phyloP scores from a whole-genome alignment of 1,284 basidiomycete species.

The Caloboletus firmus region DNA sequence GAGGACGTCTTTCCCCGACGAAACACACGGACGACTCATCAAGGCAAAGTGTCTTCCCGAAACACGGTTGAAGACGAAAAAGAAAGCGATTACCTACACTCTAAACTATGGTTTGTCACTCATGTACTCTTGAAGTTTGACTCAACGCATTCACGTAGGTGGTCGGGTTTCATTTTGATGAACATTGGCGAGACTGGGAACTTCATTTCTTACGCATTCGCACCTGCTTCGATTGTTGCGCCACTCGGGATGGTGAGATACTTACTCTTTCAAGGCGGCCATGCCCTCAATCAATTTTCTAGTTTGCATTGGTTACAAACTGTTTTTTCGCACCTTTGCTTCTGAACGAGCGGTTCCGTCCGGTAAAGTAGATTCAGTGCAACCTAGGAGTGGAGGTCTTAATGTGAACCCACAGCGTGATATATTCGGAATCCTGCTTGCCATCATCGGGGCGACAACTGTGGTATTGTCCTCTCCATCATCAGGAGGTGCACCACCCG shows the following conservation, averaged over 20 bases:
- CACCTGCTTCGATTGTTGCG: constrained; percentile 93
- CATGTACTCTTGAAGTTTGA: not conserved
- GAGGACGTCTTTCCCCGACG: constrained; percentile 26
- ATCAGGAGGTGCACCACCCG: constrained; percentile 51
- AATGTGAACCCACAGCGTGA: constrained; percentile 54
- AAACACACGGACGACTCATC: constrained; percentile 8
- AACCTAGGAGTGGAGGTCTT: constrained; percentile 3
- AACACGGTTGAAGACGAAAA: constrained; percentile 27
- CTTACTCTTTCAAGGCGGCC: not conserved
- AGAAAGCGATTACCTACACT: constrained; percentile 75
- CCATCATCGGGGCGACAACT: constrained; percentile 83
- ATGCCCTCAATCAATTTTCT: not conserved
- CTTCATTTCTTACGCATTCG: constrained; percentile 86
- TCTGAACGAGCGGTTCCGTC: constrained; percentile 75
- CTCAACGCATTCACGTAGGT: constrained; percentile 53
- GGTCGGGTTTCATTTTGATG: constrained; percentile 88
- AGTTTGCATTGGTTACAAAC: constrained; percentile 92
- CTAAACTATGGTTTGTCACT: constrained; percentile 69
- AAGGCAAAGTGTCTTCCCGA: constrained; percentile 3
- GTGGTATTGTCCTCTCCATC: constrained; percentile 85
- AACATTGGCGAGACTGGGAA: constrained; percentile 90
- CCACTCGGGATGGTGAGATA: constrained; percentile 85
- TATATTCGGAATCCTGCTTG: constrained; percentile 82
- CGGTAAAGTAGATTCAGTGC: constrained; percentile 41
- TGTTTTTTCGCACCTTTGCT: constrained; percentile 92